Evolutionary conservation across 257 asterid genomes (phyloP).

Genomic region (Nemophila menziesii): DNA sequence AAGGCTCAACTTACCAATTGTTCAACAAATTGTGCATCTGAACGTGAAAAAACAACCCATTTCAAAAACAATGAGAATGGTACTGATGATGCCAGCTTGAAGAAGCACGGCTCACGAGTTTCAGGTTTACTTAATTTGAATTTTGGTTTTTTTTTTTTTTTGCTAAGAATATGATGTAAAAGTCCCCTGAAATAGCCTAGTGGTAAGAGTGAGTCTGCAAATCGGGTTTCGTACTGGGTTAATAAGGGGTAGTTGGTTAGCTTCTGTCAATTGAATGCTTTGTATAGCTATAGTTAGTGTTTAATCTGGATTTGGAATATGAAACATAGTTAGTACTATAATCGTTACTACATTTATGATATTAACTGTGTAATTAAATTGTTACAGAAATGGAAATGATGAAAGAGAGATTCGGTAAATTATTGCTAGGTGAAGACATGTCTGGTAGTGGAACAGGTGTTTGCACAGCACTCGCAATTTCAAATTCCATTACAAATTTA

Average conservation of each 20-base stretch:
- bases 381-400: slow-evolving; percentile 69
- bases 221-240: too few species aligned
- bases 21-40: slow-evolving; percentile 26
- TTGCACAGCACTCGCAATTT: slow-evolving; percentile 68
- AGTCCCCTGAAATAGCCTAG: too few species aligned
- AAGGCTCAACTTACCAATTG: slow-evolving; percentile 24
- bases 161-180: background rate
- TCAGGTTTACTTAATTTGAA: slow-evolving; percentile 32
- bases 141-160: background rate
- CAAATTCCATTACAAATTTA: slow-evolving; percentile 69
- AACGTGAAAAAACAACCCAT: slow-evolving; percentile 12
- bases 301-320: too few species aligned
- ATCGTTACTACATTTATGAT: background rate
- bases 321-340: background rate
- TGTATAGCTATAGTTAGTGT: background rate
- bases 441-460: slow-evolving; percentile 90
- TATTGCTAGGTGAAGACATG: slow-evolving; percentile 89
- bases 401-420: slow-evolving; percentile 64
- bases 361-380: background rate
- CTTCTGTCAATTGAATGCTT: too few species aligned
- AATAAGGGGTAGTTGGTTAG: background rate
- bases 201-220: too few species aligned
- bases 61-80: slow-evolving; percentile 15
- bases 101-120: slow-evolving; percentile 32
- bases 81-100: slow-evolving; percentile 12